Base-by-base conservation (phyloP, 2,329 filamentous ascomycete species). In the Alternaria triticina region DNA sequence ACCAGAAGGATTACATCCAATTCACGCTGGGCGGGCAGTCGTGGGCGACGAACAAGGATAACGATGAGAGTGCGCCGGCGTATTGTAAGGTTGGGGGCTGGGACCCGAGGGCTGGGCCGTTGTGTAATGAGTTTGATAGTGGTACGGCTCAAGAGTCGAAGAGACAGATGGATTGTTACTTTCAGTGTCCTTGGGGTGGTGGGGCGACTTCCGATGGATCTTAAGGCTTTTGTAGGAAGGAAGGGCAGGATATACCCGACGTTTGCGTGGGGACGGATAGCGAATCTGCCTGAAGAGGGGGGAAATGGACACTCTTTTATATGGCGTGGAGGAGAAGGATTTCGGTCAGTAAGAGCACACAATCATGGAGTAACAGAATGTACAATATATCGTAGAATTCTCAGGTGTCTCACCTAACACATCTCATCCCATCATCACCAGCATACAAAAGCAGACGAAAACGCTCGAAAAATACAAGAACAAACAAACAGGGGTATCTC, bases 401-500 rank as follows among this genome's bases (percentile, higher is more conserved):
- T 40, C 36, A 40, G 15, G 17, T n/a, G 9, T 40, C 36, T 40
- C 36, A 17, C 36, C 5, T 40, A 40, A 40, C 36, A 17, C 46
- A 49, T 49, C 23, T 17, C 15, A 28, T 50, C 47, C 11, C 2
- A 2, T 20, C 54, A 56, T 47, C 54, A 47, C 22, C 13, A 4
- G 44, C 44, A 57, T 50, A 50, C 45, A 57, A 2, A 23, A 30
- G 25, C 17, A 59, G 43, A 51, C 51, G 20, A 49, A 28, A 47
- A 54, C 54, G 45, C 12, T 33, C 43, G 28, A 36, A 56, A 67
- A 27, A 62, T 27, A 54, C 20, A 45, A 52, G 17, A 64, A 43
- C 47, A 58, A 17, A 27, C 46, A 43, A 28, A 33, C 50, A 49
- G 61, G 69, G 69, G 68, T 70, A 70, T 70, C 68, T 69, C 66